Percentiles rank a stretch among this genome's conserved stretches.
phyloP scores from a whole-genome alignment of 179 eudicot genomes.

The Nepenthes alata region DNA sequence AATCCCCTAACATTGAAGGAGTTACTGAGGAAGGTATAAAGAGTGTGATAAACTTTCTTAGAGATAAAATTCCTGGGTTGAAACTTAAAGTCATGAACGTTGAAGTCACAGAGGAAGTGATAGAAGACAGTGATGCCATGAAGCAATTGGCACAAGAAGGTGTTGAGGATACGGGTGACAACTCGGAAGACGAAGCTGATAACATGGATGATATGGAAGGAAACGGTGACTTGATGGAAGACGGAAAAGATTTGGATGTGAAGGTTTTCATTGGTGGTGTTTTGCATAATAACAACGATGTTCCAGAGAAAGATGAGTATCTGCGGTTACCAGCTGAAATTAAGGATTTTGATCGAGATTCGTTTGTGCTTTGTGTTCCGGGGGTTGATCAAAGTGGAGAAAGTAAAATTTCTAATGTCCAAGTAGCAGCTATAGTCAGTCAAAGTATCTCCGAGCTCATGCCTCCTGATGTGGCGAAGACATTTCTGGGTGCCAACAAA shows the following conservation, averaged over 20 bases:
- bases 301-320: conserved; percentile 51
- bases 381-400: conserved; percentile 40
- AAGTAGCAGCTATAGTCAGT: conserved; percentile 57
- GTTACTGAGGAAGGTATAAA: conserved; percentile 87
- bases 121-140: conserved; percentile 51
- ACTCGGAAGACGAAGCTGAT: conserved; percentile 42
- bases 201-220: conserved; percentile 43
- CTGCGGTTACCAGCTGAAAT: conserved; percentile 72
- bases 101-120: conserved; percentile 40
- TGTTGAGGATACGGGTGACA: conserved; percentile 31
- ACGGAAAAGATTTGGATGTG: conserved; percentile 50
- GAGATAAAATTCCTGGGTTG: conserved; percentile 87
- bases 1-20: conserved; percentile 57
- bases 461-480: conserved; percentile 94
- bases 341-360: conserved; percentile 56
- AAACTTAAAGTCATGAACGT: conserved; percentile 65
- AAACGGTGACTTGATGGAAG: conserved; percentile 35
- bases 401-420: conserved; percentile 33
- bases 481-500: conserved; percentile 54
- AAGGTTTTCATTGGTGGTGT: conserved; percentile 85
- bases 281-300: conserved; percentile 65
- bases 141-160: conserved; percentile 48
- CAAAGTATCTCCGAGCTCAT: conserved; percentile 72
- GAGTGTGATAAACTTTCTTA: conserved; percentile 80
- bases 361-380: conserved; percentile 74